Conservation (phyloP, 2,329 filamentous ascomycete genomes). For the Aureobasidium lini region DNA sequence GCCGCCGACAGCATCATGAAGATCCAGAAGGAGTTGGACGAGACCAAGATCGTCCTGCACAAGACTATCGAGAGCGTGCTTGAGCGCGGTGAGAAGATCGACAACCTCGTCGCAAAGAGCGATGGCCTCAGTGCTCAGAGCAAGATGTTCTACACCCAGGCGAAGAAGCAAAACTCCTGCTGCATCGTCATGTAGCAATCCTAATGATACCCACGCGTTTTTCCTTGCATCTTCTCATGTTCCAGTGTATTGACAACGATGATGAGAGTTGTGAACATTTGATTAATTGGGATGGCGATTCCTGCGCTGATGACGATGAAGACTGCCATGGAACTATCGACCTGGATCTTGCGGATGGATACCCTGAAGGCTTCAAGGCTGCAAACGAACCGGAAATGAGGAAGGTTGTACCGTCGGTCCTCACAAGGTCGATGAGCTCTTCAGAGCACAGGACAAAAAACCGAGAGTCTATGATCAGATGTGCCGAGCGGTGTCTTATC, state of each 20-base stretch:
- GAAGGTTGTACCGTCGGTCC: neutral
- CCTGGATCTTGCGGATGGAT: constrained; percentile 19
- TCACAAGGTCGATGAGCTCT: neutral
- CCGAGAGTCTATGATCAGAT: neutral
- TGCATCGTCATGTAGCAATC: constrained; percentile 46
- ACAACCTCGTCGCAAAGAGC: constrained; percentile 87
- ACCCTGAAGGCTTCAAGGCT: constrained; percentile 25
- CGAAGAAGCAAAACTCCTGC: constrained; percentile 57
- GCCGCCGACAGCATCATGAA: constrained; percentile 75
- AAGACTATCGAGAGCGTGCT: constrained; percentile 89
- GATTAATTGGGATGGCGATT: constrained; percentile 18
- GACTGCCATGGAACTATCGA: constrained; percentile 24
- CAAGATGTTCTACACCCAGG: constrained; percentile 89
- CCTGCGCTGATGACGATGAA: constrained; percentile 28
- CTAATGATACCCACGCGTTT: constrained; percentile 14
- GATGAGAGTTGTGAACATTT: constrained; percentile 17
- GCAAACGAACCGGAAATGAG: constrained; percentile 15
- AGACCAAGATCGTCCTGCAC: constrained; percentile 94
- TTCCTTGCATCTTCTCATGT: neutral
- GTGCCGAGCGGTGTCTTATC: too few species aligned
- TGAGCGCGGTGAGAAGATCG: constrained; percentile 91
- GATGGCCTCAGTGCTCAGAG: constrained; percentile 83
- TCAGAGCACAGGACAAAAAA: neutral
- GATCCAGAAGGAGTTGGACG: constrained; percentile 93
- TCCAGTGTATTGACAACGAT: constrained; percentile 13